Evolutionary conservation across 495 filamentous ascomycete species (phyloP).

Genomic region (Talaromyces nanjingensis): DNA sequence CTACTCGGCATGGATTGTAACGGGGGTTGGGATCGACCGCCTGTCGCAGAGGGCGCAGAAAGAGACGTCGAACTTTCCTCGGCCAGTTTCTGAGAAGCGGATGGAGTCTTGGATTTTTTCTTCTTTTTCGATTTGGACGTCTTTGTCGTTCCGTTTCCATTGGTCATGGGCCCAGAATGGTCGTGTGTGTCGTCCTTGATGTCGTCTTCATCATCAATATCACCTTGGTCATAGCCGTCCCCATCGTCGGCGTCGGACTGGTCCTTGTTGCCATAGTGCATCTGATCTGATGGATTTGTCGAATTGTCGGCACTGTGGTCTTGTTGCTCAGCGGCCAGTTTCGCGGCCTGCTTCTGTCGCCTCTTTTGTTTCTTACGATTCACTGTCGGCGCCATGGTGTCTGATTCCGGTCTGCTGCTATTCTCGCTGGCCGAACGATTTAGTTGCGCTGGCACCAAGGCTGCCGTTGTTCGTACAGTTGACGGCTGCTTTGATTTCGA

Average conservation of each 20-base stretch:
- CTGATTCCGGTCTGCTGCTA: slow-evolving; percentile 11
- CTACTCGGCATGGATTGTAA: slow-evolving; percentile 28
- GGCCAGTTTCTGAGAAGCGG: slow-evolving; percentile 27
- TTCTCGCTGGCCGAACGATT: slow-evolving; percentile 6
- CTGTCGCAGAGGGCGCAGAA: slow-evolving; percentile 32
- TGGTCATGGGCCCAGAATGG: slow-evolving; percentile 8
- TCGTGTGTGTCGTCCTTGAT: slow-evolving; percentile 10
- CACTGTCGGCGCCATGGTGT: slow-evolving; percentile 41
- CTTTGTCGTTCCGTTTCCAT: slow-evolving; percentile 10
- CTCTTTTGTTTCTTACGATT: slow-evolving; percentile 94
- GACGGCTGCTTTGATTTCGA: slow-evolving; percentile 2
- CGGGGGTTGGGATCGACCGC: slow-evolving; percentile 30
- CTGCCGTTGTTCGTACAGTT: not conserved
- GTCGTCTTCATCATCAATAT: slow-evolving; percentile 19
- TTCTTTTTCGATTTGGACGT: slow-evolving; percentile 42
- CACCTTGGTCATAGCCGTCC: slow-evolving; percentile 25
- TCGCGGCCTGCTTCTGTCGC: slow-evolving; percentile 67
- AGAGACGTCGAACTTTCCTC: slow-evolving; percentile 37
- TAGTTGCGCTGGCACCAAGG: not conserved
- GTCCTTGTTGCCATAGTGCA: not conserved
- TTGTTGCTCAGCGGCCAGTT: slow-evolving; percentile 52
- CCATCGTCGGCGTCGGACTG: slow-evolving; percentile 14
- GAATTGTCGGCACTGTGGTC: slow-evolving; percentile 19
- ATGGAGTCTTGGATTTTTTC: slow-evolving; percentile 33
- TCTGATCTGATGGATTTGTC: slow-evolving; percentile 17